Percentiles rank a stretch among this genome's conserved stretches.
phyloP scores from a whole-genome alignment of 441 rosid species.

The Eugenia klotzschiana region DNA sequence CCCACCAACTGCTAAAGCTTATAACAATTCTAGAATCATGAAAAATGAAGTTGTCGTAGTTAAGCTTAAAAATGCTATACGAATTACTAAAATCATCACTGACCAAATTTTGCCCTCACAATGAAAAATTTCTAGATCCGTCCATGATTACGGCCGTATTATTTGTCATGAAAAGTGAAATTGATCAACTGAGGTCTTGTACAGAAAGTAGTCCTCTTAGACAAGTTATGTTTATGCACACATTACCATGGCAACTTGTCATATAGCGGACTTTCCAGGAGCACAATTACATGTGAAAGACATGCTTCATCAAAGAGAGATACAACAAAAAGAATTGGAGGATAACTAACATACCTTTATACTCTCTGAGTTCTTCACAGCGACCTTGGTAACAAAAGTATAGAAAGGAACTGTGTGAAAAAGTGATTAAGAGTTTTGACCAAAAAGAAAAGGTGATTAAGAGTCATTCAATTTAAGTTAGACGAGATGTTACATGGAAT shows the following conservation, averaged over 20 bases:
- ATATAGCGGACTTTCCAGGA: neutral
- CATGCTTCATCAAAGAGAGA: neutral
- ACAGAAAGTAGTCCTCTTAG: neutral
- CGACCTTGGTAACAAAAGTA: slow-evolving; percentile 29
- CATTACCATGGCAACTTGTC: neutral
- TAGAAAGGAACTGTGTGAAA: neutral
- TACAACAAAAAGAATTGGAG: neutral
- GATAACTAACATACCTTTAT: slow-evolving; percentile 43
- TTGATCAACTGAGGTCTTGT: neutral
- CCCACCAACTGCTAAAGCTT: neutral
- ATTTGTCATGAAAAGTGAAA: neutral
- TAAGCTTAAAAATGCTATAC: neutral
- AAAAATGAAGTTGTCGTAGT: neutral
- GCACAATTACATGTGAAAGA: neutral
- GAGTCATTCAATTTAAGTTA: slow-evolving; percentile 2
- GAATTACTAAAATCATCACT: neutral
- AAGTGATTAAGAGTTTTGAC: neutral
- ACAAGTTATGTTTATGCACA: neutral
- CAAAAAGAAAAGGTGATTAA: too few species aligned
- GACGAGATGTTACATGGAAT: neutral
- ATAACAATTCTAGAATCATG: neutral
- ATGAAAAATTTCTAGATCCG: neutral
- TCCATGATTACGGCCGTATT: neutral
- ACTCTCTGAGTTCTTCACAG: slow-evolving; percentile 38
- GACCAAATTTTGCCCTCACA: neutral